Conservation (phyloP, 192 early-diverging fungal species). For the Entomortierella chlamydospora region DNA sequence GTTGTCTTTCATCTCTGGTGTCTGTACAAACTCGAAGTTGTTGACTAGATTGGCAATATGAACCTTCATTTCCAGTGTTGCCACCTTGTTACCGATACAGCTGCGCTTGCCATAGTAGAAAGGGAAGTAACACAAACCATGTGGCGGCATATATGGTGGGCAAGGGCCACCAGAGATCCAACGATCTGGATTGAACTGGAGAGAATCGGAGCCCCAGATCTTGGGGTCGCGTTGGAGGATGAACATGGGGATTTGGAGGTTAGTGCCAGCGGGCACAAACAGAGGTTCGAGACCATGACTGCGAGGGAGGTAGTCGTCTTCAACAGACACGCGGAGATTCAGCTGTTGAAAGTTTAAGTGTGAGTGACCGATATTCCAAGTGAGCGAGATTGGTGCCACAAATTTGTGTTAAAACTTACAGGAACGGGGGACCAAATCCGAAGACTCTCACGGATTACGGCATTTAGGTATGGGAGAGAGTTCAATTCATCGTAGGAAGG, state of each 20-base stretch:
- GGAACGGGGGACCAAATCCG: constrained; percentile 67
- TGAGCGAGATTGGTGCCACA: no score
- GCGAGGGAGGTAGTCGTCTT: constrained; percentile 52
- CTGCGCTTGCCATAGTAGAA: constrained; percentile 64
- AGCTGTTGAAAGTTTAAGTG: no score
- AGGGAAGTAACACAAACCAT: constrained; percentile 54
- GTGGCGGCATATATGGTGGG: constrained; percentile 38
- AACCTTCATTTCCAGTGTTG: constrained; percentile 66
- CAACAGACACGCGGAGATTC: constrained; percentile 39
- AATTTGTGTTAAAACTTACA: constrained; percentile 16
- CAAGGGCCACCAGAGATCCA: constrained; percentile 34
- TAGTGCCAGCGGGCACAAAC: constrained; percentile 31
- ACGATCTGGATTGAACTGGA: constrained; percentile 58
- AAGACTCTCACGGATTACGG: constrained; percentile 62
- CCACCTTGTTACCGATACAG: constrained; percentile 67
- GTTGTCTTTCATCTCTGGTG: constrained; percentile 49
- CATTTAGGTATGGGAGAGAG: constrained; percentile 58
- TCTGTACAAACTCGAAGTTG: constrained; percentile 57
- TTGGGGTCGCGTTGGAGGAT: constrained; percentile 57
- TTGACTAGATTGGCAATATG: constrained; percentile 60
- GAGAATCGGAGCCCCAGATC: constrained; percentile 51
- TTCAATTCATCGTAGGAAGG: constrained; percentile 62
- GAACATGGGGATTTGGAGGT: constrained; percentile 58
- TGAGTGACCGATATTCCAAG: no score
- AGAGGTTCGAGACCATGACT: constrained; percentile 50